Conservation (phyloP, 495 filamentous ascomycete genomes). For the Xylaria scruposa region DNA sequence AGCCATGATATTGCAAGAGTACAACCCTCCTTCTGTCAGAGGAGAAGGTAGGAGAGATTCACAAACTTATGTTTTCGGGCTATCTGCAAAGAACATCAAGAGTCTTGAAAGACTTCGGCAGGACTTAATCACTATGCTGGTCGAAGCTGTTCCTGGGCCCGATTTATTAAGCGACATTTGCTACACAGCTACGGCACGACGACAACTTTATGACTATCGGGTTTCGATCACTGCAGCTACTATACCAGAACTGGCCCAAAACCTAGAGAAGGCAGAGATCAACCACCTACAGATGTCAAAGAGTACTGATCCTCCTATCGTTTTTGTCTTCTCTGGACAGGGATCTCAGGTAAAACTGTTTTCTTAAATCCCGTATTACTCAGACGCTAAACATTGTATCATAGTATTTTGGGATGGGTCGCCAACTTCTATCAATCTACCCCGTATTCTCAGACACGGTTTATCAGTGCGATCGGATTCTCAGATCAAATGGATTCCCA, state of each 20-base stretch:
- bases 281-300: neutral
- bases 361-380: neutral
- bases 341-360: neutral
- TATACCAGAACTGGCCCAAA: neutral
- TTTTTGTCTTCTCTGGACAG: neutral
- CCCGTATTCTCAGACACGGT: constrained; percentile 13
- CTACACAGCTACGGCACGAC: neutral
- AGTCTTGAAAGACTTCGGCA: constrained; percentile 7
- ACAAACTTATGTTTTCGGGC: neutral
- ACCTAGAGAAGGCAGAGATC: neutral
- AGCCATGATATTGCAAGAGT: constrained; percentile 24
- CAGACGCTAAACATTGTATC: neutral
- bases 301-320: neutral
- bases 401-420: constrained; percentile 24
- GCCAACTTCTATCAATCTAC: constrained; percentile 24
- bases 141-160: neutral
- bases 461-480: constrained; percentile 9
- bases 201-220: constrained; percentile 23
- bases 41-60: neutral
- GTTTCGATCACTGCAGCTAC: constrained; percentile 10
- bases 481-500: constrained; percentile 18
- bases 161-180: constrained; percentile 12
- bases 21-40: neutral
- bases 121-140: neutral
- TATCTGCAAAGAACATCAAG: neutral